Conservation (phyloP, 1,284 basidiomycete genomes). For the Ustilago curta region DNA sequence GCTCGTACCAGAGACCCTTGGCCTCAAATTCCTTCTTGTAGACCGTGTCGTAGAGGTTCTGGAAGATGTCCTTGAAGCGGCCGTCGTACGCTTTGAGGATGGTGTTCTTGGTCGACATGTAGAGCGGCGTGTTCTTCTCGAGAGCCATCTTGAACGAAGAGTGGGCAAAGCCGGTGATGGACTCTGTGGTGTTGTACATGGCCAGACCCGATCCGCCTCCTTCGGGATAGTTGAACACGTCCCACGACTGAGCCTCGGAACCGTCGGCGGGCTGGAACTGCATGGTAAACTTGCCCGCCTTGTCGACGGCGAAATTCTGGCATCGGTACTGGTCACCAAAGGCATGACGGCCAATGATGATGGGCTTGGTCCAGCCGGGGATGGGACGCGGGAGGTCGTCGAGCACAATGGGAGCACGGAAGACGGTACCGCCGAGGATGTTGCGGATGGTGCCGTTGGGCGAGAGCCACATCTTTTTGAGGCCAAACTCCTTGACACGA, state of each 20-base stretch:
- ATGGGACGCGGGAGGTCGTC: conserved; percentile 89
- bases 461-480: conserved; percentile 86
- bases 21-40: conserved; percentile 87
- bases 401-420: conserved; percentile 97
- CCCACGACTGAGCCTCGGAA: conserved; percentile 51
- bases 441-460: conserved; percentile 77
- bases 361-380: conserved; percentile 92
- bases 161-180: conserved; percentile 94
- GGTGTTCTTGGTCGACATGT: conserved; percentile 68
- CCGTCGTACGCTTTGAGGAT: conserved; percentile 76
- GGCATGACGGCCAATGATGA: conserved; percentile 95
- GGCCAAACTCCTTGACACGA: conserved; percentile 82
- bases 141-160: conserved; percentile 99
- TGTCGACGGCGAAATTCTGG: conserved; percentile 66
- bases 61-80: conserved; percentile 98
- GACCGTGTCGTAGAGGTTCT: conserved; percentile 85
- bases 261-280: conserved; percentile 60
- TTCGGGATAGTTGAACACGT: conserved; percentile 65
- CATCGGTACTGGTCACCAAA: conserved; percentile 85
- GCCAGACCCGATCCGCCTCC: conserved; percentile 71
- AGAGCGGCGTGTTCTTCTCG: conserved; percentile 88
- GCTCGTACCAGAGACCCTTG: conserved; percentile 93
- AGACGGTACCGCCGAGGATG: conserved; percentile 96
- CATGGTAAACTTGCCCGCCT: conserved; percentile 66
- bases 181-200: conserved; percentile 72